A percentile compares a stretch with the other conserved stretches of the same genome.
Conservation (phyloP, 306 rosid genomes). For the Lathyrus tuberosus region DNA sequence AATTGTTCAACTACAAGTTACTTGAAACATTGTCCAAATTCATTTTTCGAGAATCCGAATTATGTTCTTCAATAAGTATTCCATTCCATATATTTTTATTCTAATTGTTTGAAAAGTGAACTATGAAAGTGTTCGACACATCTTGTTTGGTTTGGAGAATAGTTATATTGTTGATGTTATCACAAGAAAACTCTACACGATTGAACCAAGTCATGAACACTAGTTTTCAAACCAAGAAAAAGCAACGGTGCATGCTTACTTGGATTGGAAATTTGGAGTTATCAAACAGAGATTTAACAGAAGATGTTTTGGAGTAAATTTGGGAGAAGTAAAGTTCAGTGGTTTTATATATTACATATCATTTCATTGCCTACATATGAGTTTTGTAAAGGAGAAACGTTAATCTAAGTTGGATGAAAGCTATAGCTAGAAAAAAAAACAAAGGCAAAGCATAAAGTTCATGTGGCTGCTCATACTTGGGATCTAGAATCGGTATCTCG, state of each 20-base stretch:
- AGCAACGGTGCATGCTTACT: conserved; percentile 19
- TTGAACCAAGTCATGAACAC: too few species aligned
- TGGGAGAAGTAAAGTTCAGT: conserved; percentile 32
- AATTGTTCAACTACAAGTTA: too few species aligned
- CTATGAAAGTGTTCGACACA: too few species aligned
- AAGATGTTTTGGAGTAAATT: conserved; percentile 29
- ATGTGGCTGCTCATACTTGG: conserved; percentile 82
- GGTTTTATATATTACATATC: conserved; percentile 37
- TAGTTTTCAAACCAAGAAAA: too few species aligned
- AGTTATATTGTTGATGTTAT: too few species aligned
- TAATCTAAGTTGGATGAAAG: conserved; percentile 95
- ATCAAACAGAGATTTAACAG: conserved; percentile 21
- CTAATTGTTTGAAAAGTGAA: too few species aligned
- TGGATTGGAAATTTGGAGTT: conserved; percentile 13
- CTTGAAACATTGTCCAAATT: too few species aligned
- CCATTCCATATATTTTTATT: too few species aligned
- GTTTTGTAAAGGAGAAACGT: conserved; percentile 85
- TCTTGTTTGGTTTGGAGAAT: too few species aligned
- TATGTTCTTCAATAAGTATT: too few species aligned
- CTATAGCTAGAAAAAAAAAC: conserved; percentile 88
- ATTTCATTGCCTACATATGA: conserved; percentile 15
- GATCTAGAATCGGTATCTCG: conserved; percentile 75
- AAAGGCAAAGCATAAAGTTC: conserved; percentile 71
- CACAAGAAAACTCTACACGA: too few species aligned
- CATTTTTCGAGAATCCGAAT: too few species aligned